These are phyloP conservation scores for Tetrahymena elliotti DNA, from an alignment of 73 alveolate genomes.

Conservation along the genomic window DNA sequence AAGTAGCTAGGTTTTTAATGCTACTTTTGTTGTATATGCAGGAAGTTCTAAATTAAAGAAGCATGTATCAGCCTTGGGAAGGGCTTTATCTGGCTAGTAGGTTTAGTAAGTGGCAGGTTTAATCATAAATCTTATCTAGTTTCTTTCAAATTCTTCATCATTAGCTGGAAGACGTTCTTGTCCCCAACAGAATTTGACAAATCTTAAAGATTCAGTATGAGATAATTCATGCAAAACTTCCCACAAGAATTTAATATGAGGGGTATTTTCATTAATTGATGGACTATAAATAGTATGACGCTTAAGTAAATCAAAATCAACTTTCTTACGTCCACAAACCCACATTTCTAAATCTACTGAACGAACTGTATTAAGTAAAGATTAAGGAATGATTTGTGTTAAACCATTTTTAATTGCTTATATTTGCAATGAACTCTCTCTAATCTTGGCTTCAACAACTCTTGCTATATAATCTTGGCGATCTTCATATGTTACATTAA, in stretches of 20 bases:
- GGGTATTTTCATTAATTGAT: conserved; percentile 69
- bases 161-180: conserved; percentile 96
- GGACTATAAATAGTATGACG: conserved; percentile 91
- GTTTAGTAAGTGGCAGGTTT: conserved; percentile 71
- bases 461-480: conserved; percentile 69
- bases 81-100: conserved; percentile 75
- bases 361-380: conserved; percentile 76
- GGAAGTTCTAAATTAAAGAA: conserved; percentile 96
- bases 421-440: conserved; percentile 79
- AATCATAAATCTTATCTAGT: conserved; percentile 87
- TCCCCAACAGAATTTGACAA: conserved; percentile 97
- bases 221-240: conserved; percentile 79
- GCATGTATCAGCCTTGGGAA: conserved; percentile 98
- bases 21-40: conserved; percentile 74
- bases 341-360: conserved; percentile 80
- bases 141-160: conserved; percentile 93
- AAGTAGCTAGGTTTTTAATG: conserved; percentile 69
- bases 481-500: conserved; percentile 70
- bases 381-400: conserved; percentile 81
- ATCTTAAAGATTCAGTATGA: conserved; percentile 85
- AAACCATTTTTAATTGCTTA: conserved; percentile 83
- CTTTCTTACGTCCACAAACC: conserved; percentile 89
- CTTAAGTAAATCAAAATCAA: conserved; percentile 87
- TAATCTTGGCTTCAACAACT: conserved; percentile 69
- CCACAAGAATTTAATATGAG: conserved; percentile 90